A percentile compares a stretch with the other conserved stretches of the same genome.
phyloP scores from a whole-genome alignment of 202 grass and related monocot species.

The Cymbopogon flexuosus region DNA sequence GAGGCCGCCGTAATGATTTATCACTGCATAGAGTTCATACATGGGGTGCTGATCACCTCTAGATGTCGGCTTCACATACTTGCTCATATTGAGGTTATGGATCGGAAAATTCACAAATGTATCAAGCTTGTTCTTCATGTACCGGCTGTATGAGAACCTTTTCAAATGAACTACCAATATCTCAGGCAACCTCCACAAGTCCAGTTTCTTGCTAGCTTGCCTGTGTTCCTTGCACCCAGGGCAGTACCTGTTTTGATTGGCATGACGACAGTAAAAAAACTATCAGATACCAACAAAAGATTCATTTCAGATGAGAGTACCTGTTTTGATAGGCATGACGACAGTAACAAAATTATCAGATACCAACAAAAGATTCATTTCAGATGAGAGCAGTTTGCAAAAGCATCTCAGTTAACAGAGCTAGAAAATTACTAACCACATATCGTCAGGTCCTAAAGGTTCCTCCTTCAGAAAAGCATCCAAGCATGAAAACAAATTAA shows the following conservation, averaged over 20 bases:
- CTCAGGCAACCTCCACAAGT: constrained; percentile 95
- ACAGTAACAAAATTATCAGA: constrained; percentile 6
- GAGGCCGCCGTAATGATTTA: constrained; percentile 91
- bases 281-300: constrained; percentile 13
- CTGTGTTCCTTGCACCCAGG: constrained; percentile 96
- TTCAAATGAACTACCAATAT: constrained; percentile 97
- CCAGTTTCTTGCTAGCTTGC: constrained; percentile 94
- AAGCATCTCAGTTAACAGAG: neutral
- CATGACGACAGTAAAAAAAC: neutral
- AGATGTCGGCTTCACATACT: constrained; percentile 47
- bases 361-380: neutral
- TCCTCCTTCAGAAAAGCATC: constrained; percentile 95
- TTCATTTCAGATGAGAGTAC: constrained; percentile 54
- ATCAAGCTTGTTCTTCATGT: constrained; percentile 95
- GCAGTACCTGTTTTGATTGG: constrained; percentile 68
- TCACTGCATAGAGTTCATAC: constrained; percentile 91
- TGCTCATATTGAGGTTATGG: constrained; percentile 73
- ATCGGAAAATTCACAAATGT: constrained; percentile 92
- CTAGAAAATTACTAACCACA: constrained; percentile 68
- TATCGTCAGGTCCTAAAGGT: constrained; percentile 94
- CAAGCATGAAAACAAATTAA: constrained; percentile 90
- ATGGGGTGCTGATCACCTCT: constrained; percentile 5
- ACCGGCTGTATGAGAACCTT: constrained; percentile 93
- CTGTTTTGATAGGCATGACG: constrained; percentile 38
- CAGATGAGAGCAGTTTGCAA: neutral